Conservation (phyloP, 1,139 yeast species). For the Zhuliangozyma parablackwelliae region DNA sequence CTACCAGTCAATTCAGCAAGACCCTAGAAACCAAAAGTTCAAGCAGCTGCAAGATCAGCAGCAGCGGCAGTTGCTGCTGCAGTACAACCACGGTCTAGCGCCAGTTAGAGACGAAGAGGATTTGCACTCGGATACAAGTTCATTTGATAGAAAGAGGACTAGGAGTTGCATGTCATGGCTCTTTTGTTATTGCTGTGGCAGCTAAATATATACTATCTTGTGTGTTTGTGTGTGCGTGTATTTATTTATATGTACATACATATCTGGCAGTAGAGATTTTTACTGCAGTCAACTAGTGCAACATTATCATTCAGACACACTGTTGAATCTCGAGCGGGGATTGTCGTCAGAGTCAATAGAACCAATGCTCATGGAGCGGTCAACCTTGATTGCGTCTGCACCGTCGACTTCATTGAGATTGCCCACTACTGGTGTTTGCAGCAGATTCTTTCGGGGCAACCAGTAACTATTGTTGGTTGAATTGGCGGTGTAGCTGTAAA, state of each 20-base stretch:
- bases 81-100: slow-evolving; percentile 19
- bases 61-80: slow-evolving; percentile 6
- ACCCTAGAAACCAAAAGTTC: slow-evolving; percentile 16
- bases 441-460: slow-evolving; percentile 17
- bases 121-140: slow-evolving; percentile 36
- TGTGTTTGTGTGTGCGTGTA: too few relatives aligned
- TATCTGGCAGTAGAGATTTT: too few relatives aligned
- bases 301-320: too few relatives aligned
- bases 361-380: slow-evolving; percentile 3
- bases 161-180: slow-evolving; percentile 5
- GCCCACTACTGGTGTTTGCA: not conserved
- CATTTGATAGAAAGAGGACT: slow-evolving; percentile 23
- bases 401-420: not conserved
- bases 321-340: too few relatives aligned
- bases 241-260: too few relatives aligned
- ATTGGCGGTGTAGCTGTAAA: slow-evolving; percentile 33
- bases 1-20: slow-evolving; percentile 27
- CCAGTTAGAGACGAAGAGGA: slow-evolving; percentile 37
- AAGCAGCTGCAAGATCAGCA: slow-evolving; percentile 10
- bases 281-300: too few relatives aligned
- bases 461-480: slow-evolving; percentile 39
- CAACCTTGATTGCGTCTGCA: slow-evolving; percentile 1
- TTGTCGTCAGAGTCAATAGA: not conserved
- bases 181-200: slow-evolving; percentile 6
- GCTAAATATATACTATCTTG: too few relatives aligned